These are phyloP conservation scores for Ophiosphaerella narmari DNA, from an alignment of 2,329 filamentous ascomycete genomes.

Conservation along the genomic window DNA sequence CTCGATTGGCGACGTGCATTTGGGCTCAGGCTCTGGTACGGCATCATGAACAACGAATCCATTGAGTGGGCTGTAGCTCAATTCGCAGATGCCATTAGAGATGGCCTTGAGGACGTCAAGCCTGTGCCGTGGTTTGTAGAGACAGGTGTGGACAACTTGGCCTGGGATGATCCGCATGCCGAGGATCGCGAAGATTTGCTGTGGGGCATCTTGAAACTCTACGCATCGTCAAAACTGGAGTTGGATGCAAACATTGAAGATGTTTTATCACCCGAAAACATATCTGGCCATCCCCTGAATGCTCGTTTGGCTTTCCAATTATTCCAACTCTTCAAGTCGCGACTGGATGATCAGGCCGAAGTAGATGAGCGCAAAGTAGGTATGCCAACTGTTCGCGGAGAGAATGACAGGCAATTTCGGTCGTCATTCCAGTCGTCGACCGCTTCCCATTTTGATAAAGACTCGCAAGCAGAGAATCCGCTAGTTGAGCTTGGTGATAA, in stretches of 20 bases:
- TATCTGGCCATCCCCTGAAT: slow-evolving; percentile 74
- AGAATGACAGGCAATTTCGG: slow-evolving; percentile 16
- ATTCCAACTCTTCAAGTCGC: slow-evolving; percentile 59
- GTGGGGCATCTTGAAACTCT: slow-evolving; percentile 85
- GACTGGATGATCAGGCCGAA: slow-evolving; percentile 30
- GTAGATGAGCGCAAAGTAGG: slow-evolving; percentile 33
- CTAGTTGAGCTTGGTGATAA: slow-evolving; percentile 62
- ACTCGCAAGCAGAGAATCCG: slow-evolving; percentile 58
- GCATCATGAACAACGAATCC: slow-evolving; percentile 68
- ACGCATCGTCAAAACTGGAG: slow-evolving; percentile 62
- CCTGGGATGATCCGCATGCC: slow-evolving; percentile 65
- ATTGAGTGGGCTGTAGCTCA: slow-evolving; percentile 73
- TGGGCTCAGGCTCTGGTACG: slow-evolving; percentile 89
- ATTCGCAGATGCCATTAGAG: slow-evolving; percentile 74
- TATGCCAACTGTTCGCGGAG: slow-evolving; percentile 37
- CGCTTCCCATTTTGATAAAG: slow-evolving; percentile 40
- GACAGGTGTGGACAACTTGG: slow-evolving; percentile 56
- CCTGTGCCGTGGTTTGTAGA: slow-evolving; percentile 75
- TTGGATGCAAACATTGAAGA: slow-evolving; percentile 62
- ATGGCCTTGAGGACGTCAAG: slow-evolving; percentile 69
- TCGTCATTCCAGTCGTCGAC: slow-evolving; percentile 38
- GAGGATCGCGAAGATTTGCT: slow-evolving; percentile 74
- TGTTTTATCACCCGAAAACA: slow-evolving; percentile 75
- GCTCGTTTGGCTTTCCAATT: slow-evolving; percentile 85
- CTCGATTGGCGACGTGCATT: slow-evolving; percentile 95